Evolutionary conservation across 2,329 filamentous ascomycete species (phyloP).

Genomic region (Dendryphion nanum): DNA sequence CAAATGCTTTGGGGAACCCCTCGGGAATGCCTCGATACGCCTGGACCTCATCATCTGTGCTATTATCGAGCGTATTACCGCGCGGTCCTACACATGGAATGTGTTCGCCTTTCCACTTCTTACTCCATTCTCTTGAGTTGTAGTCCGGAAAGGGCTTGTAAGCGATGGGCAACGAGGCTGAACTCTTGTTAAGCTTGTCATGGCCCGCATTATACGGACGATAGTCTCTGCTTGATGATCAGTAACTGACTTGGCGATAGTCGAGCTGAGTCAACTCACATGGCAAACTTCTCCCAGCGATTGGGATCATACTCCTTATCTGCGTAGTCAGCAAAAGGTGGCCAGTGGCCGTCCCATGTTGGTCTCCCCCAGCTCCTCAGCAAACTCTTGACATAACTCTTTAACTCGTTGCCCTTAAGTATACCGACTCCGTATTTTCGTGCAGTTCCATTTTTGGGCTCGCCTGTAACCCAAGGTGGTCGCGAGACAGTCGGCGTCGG

Average conservation of each 20-base stretch:
- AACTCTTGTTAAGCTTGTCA: constrained; percentile 23
- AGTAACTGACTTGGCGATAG: background rate
- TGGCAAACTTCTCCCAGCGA: constrained; percentile 47
- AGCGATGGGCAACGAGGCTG: constrained; percentile 46
- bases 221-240: constrained; percentile 29
- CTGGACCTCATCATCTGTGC: constrained; percentile 61
- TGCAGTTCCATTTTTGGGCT: constrained; percentile 1
- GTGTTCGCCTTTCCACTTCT: constrained; percentile 56
- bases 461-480: constrained; percentile 11
- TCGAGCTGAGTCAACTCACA: constrained; percentile 18
- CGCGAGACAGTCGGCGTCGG: background rate
- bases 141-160: constrained; percentile 74
- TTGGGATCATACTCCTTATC: constrained; percentile 48
- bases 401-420: constrained; percentile 16
- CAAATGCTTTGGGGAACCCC: constrained; percentile 35
- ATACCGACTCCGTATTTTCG: constrained; percentile 11
- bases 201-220: constrained; percentile 39
- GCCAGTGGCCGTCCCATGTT: constrained; percentile 42
- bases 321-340: constrained; percentile 44
- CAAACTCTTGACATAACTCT: constrained; percentile 42
- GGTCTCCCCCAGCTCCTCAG: constrained; percentile 44
- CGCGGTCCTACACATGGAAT: constrained; percentile 64
- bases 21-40: constrained; percentile 60
- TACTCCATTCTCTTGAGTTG: constrained; percentile 61
- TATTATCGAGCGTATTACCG: constrained; percentile 51